A percentile compares a stretch with the other conserved stretches of the same genome.
phyloP scores from a whole-genome alignment of 768 basidiomycete genomes.

The Boletus pseudo-olivaceus region DNA sequence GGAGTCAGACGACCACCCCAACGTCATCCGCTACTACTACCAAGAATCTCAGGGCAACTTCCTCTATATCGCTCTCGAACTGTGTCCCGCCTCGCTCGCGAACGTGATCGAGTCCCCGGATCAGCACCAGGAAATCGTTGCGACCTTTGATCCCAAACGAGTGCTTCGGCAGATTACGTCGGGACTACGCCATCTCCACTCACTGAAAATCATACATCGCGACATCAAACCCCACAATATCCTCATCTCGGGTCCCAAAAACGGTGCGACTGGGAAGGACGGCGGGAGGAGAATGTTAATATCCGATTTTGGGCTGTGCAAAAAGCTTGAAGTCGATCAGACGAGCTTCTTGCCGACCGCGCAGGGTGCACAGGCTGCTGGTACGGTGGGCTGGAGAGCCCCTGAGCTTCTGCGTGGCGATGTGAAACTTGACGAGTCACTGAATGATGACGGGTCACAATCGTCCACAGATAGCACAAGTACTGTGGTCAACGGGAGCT shows the following conservation, averaged over 20 bases:
- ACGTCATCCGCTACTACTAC: constrained; percentile 98
- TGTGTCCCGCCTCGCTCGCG: constrained; percentile 87
- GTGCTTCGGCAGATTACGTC: constrained; percentile 84
- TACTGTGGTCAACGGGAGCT: constrained; percentile 36
- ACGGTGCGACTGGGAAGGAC: constrained; percentile 39
- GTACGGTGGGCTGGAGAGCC: constrained; percentile 96
- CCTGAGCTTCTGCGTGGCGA: constrained; percentile 95
- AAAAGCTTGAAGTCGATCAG: constrained; percentile 92
- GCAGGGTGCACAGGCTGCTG: constrained; percentile 84
- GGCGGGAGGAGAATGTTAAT: constrained; percentile 77
- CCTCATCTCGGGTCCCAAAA: constrained; percentile 71
- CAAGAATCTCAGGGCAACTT: constrained; percentile 93
- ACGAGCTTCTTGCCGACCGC: constrained; percentile 93
- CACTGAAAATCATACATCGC: constrained; percentile 93
- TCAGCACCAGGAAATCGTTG: constrained; percentile 71
- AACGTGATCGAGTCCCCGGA: constrained; percentile 82
- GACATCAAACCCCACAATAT: constrained; percentile 99
- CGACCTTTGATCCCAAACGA: constrained; percentile 80
- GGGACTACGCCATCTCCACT: constrained; percentile 88
- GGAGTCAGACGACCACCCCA: constrained; percentile 96
- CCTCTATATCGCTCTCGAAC: constrained; percentile 95
- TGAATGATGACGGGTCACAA: constrained; percentile 60
- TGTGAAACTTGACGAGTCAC: constrained; percentile 82
- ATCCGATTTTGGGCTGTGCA: constrained; percentile 96
- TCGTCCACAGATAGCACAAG: constrained; percentile 64